Base-by-base conservation (phyloP, 371 early-diverging fungal species). In the Dentiscutata heterogama region DNA sequence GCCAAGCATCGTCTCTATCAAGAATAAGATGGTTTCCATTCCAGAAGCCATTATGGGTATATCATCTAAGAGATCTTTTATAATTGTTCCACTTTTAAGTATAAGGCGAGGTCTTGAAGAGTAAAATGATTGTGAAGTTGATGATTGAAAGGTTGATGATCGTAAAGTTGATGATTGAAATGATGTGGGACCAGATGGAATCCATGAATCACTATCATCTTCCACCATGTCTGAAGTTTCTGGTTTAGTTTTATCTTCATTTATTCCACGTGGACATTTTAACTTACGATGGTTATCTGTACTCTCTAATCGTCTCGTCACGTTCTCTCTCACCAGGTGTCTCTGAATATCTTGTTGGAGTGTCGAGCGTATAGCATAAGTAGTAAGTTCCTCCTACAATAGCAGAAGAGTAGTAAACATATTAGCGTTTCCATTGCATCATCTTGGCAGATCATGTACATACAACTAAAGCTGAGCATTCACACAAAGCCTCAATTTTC, bases 351-450 rank as follows among this genome's bases (percentile, higher is more conserved):
- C 78, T 11, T 13, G 35, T 65, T 78, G 60, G 25, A 78, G 27
- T 20, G 78, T 35, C 10, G 78, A 78, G 46, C 53, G 11, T 63
- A 61, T n/a, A 75, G 63, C 27, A 29, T 20, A 11, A 6, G 58
- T 75, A 63, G 61, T 27, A 31, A 51, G 64, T 63, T 78, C 51
- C 16, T 78, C 64, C 64, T 78, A 63, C n/a, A 29, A 78, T 5
- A 8, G 11, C 22, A 56, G 11, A 56, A n/a, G 58, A 56, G 18
- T 39, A 78, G 39, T 46, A 78, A 46, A 78, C 64, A 61, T 11
- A 27, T 78, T 65, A 78, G 58, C 20, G 39, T 61, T 63, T 58
- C 18, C 61, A 51, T 63, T 16, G 25, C 46, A 46, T 8, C 29
- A 70, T 50, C 39, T 46, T 70, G 14, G 4, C 39, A 22, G 22